A percentile compares a stretch with the other conserved stretches of the same genome.
Conservation (phyloP, 2,329 filamentous ascomycete genomes). For the Sporothrix pseudoabietina region DNA sequence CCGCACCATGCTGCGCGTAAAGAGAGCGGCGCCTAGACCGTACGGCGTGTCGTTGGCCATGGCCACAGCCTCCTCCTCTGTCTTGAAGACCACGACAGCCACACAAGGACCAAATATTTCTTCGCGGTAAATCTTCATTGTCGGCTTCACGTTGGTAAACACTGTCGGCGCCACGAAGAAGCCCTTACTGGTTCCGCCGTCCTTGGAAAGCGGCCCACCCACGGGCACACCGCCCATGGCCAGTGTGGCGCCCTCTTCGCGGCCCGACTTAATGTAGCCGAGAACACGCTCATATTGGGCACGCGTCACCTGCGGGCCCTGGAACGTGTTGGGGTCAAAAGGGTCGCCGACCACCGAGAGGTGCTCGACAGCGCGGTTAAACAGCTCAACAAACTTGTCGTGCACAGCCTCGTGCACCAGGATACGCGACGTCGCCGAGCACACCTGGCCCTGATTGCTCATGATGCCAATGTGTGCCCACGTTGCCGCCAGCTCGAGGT, state of each 20-base stretch:
- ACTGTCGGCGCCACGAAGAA: constrained; percentile 35
- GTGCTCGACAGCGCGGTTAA: constrained; percentile 60
- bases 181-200: constrained; percentile 27
- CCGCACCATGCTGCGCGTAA: constrained; percentile 55
- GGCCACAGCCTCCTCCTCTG: constrained; percentile 53
- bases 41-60: constrained; percentile 58
- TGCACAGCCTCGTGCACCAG: constrained; percentile 61
- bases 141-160: constrained; percentile 32
- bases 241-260: constrained; percentile 65
- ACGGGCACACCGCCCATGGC: constrained; percentile 59
- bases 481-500: constrained; percentile 65
- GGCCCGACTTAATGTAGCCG: constrained; percentile 67
- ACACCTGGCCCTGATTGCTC: constrained; percentile 64
- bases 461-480: constrained; percentile 50
- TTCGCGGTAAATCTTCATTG: constrained; percentile 46
- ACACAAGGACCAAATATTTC: constrained; percentile 64
- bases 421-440: constrained; percentile 62
- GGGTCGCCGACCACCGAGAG: constrained; percentile 67
- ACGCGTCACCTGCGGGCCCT: constrained; percentile 70
- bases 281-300: constrained; percentile 68
- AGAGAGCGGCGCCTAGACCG: constrained; percentile 58
- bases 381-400: constrained; percentile 63
- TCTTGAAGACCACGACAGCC: constrained; percentile 54
- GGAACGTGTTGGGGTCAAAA: constrained; percentile 66
- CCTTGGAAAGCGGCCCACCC: constrained; percentile 13